These are phyloP conservation scores for Xerocomellus amylosporus DNA, from an alignment of 768 basidiomycete species.

Conservation along the genomic window DNA sequence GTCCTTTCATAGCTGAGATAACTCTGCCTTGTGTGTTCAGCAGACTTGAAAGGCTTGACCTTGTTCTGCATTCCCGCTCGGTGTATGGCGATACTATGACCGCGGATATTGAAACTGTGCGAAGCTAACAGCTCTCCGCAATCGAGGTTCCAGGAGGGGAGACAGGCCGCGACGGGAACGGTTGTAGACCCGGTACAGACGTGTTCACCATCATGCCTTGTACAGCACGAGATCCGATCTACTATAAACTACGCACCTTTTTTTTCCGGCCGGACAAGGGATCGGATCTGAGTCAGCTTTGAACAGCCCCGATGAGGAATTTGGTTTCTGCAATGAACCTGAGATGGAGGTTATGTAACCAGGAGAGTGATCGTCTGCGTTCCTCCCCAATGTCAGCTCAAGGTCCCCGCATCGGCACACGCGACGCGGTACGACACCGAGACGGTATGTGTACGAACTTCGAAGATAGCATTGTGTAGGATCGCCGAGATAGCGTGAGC, in stretches of 20 bases:
- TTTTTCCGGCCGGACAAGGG: conserved; percentile 5
- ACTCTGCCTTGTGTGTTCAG: neutral
- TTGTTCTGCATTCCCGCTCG: neutral
- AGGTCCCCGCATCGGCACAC: conserved; percentile 30
- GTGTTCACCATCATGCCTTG: conserved; percentile 4
- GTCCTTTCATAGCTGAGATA: neutral
- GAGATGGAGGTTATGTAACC: conserved; percentile 14
- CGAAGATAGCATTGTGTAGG: neutral
- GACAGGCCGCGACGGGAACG: conserved; percentile 23
- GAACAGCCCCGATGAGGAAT: conserved; percentile 3
- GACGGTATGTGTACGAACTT: too few species aligned
- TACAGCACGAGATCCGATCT: conserved; percentile 17
- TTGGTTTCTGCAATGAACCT: conserved; percentile 8
- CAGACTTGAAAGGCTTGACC: neutral
- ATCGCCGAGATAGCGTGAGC: neutral
- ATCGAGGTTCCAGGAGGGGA: neutral
- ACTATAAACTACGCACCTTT: neutral
- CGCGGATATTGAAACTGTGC: conserved; percentile 7
- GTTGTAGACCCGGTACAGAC: conserved; percentile 3
- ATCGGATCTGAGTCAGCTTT: conserved; percentile 12
- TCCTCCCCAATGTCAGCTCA: neutral
- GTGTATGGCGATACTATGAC: neutral
- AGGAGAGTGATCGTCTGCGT: conserved; percentile 9
- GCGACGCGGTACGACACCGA: conserved; percentile 1
- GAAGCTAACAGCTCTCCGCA: conserved; percentile 1